Evolutionary conservation across 306 rosid species (phyloP), one percentile per base, ranked within the genome.

Genomic region (Luffa aegyptiaca): DNA sequence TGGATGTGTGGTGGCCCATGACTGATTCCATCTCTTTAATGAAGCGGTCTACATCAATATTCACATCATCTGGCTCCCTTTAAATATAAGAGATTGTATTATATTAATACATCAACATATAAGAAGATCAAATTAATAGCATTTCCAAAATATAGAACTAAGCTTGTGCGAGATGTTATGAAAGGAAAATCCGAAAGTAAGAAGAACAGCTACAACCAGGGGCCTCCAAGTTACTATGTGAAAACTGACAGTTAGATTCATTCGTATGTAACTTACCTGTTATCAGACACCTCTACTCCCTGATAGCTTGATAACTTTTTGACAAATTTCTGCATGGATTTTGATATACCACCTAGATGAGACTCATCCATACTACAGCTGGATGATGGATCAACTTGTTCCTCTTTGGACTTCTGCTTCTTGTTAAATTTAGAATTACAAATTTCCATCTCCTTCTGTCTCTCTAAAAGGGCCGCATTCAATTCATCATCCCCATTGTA

Each of bases 251-350:
- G 75, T 20, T 69, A 10, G 18, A 69, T 42, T 69, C 21, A 21
- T 11, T 59, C 5, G 10, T 16, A 14, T 76, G 52, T 41, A 63
- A 7, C 91, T 64, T 80, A 93, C 98, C 97, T 89, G 88, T 88
- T 85, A 77, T 87, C 88, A 10, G 94, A 93, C 82, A 93, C 92
- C 85, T 96, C 97, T 70, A 93, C 99, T 76, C 99, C 97, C 85
- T 96, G 78, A 79, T 86, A 93, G 88, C 97, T 91, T 79, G 97
- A 96, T 82, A 96, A 81, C 81, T 84, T 90, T 63, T 86, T 83
- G 80, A 96, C 94, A 90, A 96, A 93, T 39, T 90, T 86, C 81
- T 88, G 86, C 99, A 95, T 95, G 83, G 87, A 79, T 75, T 93
- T 90, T 12, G 92, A 90, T 59, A 95, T 87, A 81, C 90, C 93